These are phyloP conservation scores for Tylopilus rubrobrunneus DNA, from an alignment of 768 basidiomycete genomes.

Conservation along the genomic window DNA sequence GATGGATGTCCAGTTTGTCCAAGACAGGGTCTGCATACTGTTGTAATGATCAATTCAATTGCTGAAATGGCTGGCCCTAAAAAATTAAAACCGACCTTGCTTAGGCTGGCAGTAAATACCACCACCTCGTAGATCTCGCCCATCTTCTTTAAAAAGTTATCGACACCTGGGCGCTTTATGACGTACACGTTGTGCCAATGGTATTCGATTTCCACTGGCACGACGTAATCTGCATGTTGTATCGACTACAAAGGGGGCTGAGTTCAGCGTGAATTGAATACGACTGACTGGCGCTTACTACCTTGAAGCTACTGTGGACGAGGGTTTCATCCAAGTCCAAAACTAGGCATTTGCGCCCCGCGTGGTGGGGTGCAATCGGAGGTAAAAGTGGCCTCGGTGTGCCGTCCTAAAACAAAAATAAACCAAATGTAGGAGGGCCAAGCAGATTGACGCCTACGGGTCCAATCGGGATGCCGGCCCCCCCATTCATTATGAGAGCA, in stretches of 20 bases:
- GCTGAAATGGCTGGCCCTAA: not conserved
- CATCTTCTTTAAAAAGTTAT: conserved; percentile 96
- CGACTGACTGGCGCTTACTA: conserved; percentile 31
- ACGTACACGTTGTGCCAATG: conserved; percentile 99
- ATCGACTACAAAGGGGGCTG: conserved; percentile 61
- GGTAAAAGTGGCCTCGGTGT: conserved; percentile 83
- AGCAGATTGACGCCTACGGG: conserved; percentile 56
- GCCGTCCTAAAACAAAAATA: conserved; percentile 61
- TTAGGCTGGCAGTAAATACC: conserved; percentile 95
- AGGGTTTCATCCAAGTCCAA: conserved; percentile 97
- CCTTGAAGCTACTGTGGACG: conserved; percentile 98
- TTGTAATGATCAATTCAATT: conserved; percentile 8
- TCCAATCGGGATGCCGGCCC: conserved; percentile 92
- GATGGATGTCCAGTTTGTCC: conserved; percentile 92
- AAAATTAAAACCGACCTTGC: conserved; percentile 64
- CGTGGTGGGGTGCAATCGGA: conserved; percentile 73
- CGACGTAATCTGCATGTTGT: conserved; percentile 93
- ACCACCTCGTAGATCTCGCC: conserved; percentile 98
- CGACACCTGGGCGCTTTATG: conserved; percentile 97
- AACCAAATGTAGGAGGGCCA: not conserved
- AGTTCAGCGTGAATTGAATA: conserved; percentile 4
- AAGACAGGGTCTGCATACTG: conserved; percentile 99
- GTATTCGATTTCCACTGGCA: conserved; percentile 98
- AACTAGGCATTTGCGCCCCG: conserved; percentile 91
- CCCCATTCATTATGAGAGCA: conserved; percentile 82